A percentile compares a stretch with the other conserved stretches of the same genome.
phyloP scores from a whole-genome alignment of 2,329 filamentous ascomycete genomes.

The Dothideomycetes sp. region DNA sequence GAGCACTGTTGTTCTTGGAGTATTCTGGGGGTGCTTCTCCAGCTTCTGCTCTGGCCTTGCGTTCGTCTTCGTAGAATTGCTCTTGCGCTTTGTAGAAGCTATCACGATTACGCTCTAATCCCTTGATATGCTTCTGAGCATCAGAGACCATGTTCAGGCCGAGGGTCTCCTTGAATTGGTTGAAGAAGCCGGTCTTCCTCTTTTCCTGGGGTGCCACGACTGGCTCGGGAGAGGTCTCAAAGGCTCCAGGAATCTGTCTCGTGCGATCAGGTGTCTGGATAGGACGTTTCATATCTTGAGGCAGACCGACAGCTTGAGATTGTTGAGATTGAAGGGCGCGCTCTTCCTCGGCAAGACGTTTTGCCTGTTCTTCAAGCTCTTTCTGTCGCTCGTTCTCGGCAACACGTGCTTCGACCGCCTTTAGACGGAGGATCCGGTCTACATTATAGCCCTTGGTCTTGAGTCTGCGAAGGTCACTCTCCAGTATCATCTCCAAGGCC shows the following conservation, averaged over 20 bases:
- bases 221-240: slow-evolving; percentile 51
- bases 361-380: slow-evolving; percentile 50
- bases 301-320: background rate
- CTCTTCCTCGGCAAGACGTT: slow-evolving; percentile 30
- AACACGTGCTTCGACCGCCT: slow-evolving; percentile 76
- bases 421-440: slow-evolving; percentile 79
- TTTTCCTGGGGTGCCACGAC: slow-evolving; percentile 8
- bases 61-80: background rate
- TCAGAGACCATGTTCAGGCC: background rate
- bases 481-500: slow-evolving; percentile 83
- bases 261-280: slow-evolving; percentile 19
- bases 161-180: background rate
- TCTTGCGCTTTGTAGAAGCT: background rate
- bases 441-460: slow-evolving; percentile 91
- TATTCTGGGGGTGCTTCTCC: background rate
- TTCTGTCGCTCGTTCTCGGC: slow-evolving; percentile 70
- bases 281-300: background rate
- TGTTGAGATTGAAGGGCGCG: slow-evolving; percentile 7
- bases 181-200: slow-evolving; percentile 49
- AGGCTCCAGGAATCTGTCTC: slow-evolving; percentile 61
- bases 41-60: background rate
- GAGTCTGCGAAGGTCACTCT: slow-evolving; percentile 70
- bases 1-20: slow-evolving; percentile 10
- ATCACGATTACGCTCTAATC: background rate
- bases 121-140: slow-evolving; percentile 11